These are phyloP conservation scores for Cercospora zeae-maydis DNA, from an alignment of 2,329 filamentous ascomycete genomes.

Conservation along the genomic window DNA sequence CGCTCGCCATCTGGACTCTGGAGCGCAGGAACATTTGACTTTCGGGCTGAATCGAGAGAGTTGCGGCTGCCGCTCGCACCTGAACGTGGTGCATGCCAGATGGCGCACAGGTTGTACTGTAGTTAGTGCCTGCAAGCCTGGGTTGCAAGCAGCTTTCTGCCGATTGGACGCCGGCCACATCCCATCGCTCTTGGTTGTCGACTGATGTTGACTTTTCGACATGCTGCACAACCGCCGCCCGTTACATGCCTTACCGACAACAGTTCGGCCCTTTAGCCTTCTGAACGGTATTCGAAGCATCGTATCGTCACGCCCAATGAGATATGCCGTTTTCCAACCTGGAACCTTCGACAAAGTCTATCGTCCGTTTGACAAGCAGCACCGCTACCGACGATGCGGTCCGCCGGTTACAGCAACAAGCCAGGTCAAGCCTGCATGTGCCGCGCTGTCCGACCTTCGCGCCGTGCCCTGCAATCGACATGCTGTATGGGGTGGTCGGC, in stretches of 20 bases:
- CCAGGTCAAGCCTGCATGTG: neutral
- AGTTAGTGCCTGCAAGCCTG: too few species aligned
- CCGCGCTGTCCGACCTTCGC: neutral
- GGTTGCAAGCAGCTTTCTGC: neutral
- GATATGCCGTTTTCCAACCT: neutral
- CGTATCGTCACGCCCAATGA: constrained; percentile 1
- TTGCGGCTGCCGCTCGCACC: constrained; percentile 5
- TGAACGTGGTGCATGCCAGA: constrained; percentile 7
- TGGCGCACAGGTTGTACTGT: constrained; percentile 3
- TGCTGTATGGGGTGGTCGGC: neutral
- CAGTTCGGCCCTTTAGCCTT: neutral
- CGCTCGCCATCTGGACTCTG: neutral
- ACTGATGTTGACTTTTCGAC: constrained; percentile 3
- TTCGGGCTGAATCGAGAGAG: constrained; percentile 6
- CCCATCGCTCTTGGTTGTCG: neutral
- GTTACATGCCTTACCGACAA: neutral
- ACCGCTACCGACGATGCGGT: constrained; percentile 11
- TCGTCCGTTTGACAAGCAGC: constrained; percentile 10
- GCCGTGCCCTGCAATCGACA: neutral
- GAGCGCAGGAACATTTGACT: constrained; percentile 5
- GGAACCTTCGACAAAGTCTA: constrained; percentile 10
- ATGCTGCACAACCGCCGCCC: neutral
- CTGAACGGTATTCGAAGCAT: neutral
- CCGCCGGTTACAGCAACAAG: neutral
- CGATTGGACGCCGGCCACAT: neutral